These are phyloP conservation scores for Tranzscheliella williamsii DNA, from an alignment of 1,284 basidiomycete genomes.

Conservation along the genomic window DNA sequence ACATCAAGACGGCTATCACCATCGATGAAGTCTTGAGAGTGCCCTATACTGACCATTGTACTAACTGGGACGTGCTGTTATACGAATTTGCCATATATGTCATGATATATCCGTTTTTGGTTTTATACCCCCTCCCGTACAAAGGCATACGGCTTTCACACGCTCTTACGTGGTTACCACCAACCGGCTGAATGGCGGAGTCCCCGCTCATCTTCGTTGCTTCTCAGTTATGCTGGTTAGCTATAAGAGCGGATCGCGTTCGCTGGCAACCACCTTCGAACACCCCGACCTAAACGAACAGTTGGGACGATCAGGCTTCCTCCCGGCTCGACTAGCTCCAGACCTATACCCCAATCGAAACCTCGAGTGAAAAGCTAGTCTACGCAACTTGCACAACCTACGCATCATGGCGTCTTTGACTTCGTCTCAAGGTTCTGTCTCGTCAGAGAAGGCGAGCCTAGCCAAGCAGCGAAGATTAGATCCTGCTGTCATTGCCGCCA, in stretches of 20 bases:
- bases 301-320: not conserved
- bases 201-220: not conserved
- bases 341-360: too few species aligned
- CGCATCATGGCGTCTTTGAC: not conserved
- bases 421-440: not conserved
- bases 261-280: not conserved
- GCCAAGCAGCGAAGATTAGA: slow-evolving; percentile 15
- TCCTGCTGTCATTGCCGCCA: slow-evolving; percentile 25
- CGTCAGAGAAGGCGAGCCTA: not conserved
- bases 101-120: not conserved
- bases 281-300: not conserved
- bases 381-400: not conserved
- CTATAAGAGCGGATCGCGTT: not conserved
- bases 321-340: too few species aligned
- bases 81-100: not conserved
- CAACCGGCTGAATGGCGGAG: not conserved
- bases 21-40: slow-evolving; percentile 2
- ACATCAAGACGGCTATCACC: not conserved
- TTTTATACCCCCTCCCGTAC: not conserved
- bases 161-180: not conserved
- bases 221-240: not conserved
- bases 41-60: slow-evolving; percentile 16
- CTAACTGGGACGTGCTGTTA: slow-evolving; percentile 7
- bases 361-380: not conserved
- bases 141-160: not conserved